Base-by-base conservation (phyloP, 176 grass and related monocot genomes). In the Bolboschoenus planiculmis region DNA sequence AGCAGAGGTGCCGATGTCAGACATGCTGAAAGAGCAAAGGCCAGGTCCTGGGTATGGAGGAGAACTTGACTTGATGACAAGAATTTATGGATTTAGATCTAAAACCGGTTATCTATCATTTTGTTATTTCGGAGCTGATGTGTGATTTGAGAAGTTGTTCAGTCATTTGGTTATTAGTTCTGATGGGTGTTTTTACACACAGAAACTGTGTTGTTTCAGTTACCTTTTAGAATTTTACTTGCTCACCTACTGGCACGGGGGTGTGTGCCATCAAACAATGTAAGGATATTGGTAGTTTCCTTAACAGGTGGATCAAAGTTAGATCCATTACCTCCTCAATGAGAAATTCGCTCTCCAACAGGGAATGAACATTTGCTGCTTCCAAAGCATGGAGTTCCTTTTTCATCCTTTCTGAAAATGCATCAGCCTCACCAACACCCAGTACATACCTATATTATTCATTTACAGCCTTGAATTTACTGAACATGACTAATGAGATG, bases 361-460 rank as follows among this genome's bases (percentile, higher is more conserved):
- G 85, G 27, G 94, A 89, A 90, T 99, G 85, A 74, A 95, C 96
- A 91, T 95, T 95, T 83, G 96, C 90, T 34, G 88, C 87, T 90
- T 99, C 96, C 70, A 99, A 85, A 86, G 96, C 96, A 93, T 86
- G 89, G 88, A 99, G 92, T 80, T 99, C 96, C 76, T 90, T 86
- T 79, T 99, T 99, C 91, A 99, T 87, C 83, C 96, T 93, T 84
- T 99, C 96, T 64, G 96, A 99, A 86, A 99, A 99, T 21, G 92
- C 96, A 89, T 99, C 91, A 26, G 96, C 96, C 90, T 99, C 96
- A 47, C 96, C 96, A 88, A 99, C 91, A 74, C 96, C 96, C 89
- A 99, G 92, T 64, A 99, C 96, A 87, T 99, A 99, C 70, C 96
- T 99, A 86, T 86, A 91, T 86, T 80, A 66, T 51, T 70, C 63